Evolutionary conservation across 169 alveolate species (phyloP), one percentile per base, ranked within the genome.

Genomic region (Hammondia hammondi): DNA sequence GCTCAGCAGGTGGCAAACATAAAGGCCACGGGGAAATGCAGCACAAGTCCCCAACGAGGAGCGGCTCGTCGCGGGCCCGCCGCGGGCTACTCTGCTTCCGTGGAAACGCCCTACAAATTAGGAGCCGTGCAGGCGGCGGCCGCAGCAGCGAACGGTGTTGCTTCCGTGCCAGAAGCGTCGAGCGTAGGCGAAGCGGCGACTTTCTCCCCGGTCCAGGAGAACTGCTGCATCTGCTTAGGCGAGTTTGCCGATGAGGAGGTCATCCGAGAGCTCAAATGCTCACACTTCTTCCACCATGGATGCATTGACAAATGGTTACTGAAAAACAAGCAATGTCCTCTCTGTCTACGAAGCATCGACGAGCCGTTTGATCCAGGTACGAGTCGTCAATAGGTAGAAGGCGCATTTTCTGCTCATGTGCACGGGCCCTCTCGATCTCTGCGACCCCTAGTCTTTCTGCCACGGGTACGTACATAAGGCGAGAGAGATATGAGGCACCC

Each of bases 281-380:
- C 81, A 70, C 98, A 97, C 92, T 82, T 57, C 87, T 97, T 96
- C 84, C 98, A 97, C 81, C 95, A 82, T 46, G 85, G 72, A 12
- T 97, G 98, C 52, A 94, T 97, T 21, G 98, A 97, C 72, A 52
- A 70, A 45, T 97, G 98, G 98, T 96, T 97, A 7, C 48, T 85
- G n/a, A 94, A 85, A 48, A 94, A 92, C 91, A 94, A 96, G 17
- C 91, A 84, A 35, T 97, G 98, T 72, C 98, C 98, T 29, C 88
- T 96, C 9, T 96, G 97, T 87, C 96, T 61, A 10, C 95, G 95
- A 32, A 10, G 43, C 56, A 91, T 91, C 70, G 90, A 82, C 70
- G 90, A 77, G 32, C 10, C 24, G 39, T 77, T 37, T 27, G 32
- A 17, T 17, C 32, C 77, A 1, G 77, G 77, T 67, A 67, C 77